Percentiles rank a stretch among this genome's conserved stretches.
These are phyloP conservation scores for Aureobasidium sp. DNA, from an alignment of 2,329 filamentous ascomycete species.

Conservation along the genomic window DNA sequence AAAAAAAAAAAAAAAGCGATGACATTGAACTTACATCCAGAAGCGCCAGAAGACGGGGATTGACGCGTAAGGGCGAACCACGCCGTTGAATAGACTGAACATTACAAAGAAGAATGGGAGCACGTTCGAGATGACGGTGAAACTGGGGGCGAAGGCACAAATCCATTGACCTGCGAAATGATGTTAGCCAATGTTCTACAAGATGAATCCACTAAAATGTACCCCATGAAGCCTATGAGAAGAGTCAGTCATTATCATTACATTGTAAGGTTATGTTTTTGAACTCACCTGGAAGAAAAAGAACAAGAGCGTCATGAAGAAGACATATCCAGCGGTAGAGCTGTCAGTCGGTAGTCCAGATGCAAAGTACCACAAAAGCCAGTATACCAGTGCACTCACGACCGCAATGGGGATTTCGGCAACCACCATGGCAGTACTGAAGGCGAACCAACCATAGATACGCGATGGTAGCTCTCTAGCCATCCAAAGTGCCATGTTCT, in stretches of 20 bases:
- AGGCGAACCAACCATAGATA: constrained; percentile 73
- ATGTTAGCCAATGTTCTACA: background rate
- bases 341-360: constrained; percentile 62
- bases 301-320: constrained; percentile 71
- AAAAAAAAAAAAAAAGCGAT: too few relatives aligned
- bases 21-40: constrained; percentile 55
- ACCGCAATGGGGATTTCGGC: constrained; percentile 67
- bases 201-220: constrained; percentile 38
- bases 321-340: constrained; percentile 64
- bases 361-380: constrained; percentile 69
- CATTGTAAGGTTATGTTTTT: too few relatives aligned
- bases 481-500: constrained; percentile 66
- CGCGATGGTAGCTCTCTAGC: constrained; percentile 64
- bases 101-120: constrained; percentile 78
- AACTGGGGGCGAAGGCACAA: constrained; percentile 70
- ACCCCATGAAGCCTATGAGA: constrained; percentile 54
- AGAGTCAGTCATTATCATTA: constrained; percentile 27
- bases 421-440: constrained; percentile 65
- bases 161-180: constrained; percentile 65
- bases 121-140: constrained; percentile 70
- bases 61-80: constrained; percentile 59
- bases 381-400: constrained; percentile 60
- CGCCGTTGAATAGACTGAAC: constrained; percentile 69
- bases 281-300: constrained; percentile 57
- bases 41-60: constrained; percentile 66